These are phyloP conservation scores for Candida sithepensis DNA, from an alignment of 805 yeast genomes.

Conservation along the genomic window DNA sequence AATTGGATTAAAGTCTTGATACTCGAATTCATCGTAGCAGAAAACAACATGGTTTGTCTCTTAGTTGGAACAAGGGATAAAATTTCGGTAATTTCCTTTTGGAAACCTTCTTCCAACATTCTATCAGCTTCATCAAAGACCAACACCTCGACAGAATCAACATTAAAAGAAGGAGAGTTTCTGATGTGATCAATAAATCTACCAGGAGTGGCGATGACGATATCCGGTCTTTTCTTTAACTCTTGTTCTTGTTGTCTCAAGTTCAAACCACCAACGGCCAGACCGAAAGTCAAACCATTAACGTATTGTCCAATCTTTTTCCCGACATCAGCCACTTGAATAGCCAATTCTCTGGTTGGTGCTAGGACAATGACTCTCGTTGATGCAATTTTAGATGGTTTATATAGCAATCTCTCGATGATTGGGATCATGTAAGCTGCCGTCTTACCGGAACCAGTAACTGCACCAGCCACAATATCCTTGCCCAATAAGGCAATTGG, in stretches of 20 bases:
- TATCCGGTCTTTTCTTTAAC: constrained; percentile 87
- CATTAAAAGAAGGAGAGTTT: constrained; percentile 89
- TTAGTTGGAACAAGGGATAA: constrained; percentile 81
- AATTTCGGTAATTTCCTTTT: constrained; percentile 88
- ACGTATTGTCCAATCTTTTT: constrained; percentile 77
- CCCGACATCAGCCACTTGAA: constrained; percentile 94
- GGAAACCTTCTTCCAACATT: constrained; percentile 99
- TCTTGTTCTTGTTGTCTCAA: constrained; percentile 94
- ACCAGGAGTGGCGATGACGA: constrained; percentile 98
- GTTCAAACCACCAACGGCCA: constrained; percentile 98
- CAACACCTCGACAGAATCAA: constrained; percentile 86
- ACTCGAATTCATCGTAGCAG: constrained; percentile 97
- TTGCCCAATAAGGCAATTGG: constrained; percentile 93
- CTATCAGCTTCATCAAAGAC: constrained; percentile 98
- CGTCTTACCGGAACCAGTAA: constrained; percentile 98
- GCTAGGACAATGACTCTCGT: constrained; percentile 89
- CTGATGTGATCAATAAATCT: constrained; percentile 95
- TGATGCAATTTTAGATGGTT: constrained; percentile 80
- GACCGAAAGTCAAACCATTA: constrained; percentile 74
- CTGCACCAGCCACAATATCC: constrained; percentile 98
- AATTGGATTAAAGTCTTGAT: constrained; percentile 85
- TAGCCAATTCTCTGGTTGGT: constrained; percentile 97
- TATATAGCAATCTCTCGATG: constrained; percentile 83
- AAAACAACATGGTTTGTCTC: constrained; percentile 90
- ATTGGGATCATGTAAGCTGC: constrained; percentile 98